These are phyloP conservation scores for Paecilomyces variotii DNA, from an alignment of 2,329 filamentous ascomycete genomes.

Conservation along the genomic window DNA sequence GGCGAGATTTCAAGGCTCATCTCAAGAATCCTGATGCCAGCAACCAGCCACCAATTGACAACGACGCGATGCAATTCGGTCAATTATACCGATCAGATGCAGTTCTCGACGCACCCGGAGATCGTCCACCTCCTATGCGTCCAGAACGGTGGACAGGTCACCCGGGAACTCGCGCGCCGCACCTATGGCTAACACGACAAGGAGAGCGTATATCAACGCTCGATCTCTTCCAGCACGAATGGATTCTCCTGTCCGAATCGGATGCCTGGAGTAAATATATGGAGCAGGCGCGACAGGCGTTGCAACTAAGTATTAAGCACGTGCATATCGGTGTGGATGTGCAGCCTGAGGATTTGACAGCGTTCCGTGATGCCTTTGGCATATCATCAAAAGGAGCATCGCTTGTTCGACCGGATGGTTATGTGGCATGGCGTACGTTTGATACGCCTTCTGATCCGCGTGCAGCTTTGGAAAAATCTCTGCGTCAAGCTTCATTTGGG, in stretches of 20 bases:
- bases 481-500: background rate
- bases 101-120: conserved; percentile 7
- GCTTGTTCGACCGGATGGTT: conserved; percentile 28
- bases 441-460: conserved; percentile 17
- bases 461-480: background rate
- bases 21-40: conserved; percentile 2
- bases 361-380: conserved; percentile 15
- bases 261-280: conserved; percentile 8
- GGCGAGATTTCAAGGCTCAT: conserved; percentile 14
- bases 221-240: conserved; percentile 20
- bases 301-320: conserved; percentile 2
- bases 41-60: conserved; percentile 8
- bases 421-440: conserved; percentile 23
- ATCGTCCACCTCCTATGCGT: conserved; percentile 8
- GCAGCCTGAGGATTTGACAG: conserved; percentile 2
- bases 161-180: conserved; percentile 24
- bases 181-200: conserved; percentile 20
- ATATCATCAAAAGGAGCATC: conserved; percentile 21
- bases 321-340: conserved; percentile 9
- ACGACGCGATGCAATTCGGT: conserved; percentile 22
- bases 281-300: conserved; percentile 8
- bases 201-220: conserved; percentile 21
- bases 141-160: conserved; percentile 17
- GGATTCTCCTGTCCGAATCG: conserved; percentile 19
- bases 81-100: conserved; percentile 16